Conservation (phyloP, 306 rosid genomes). For the Urtica urens region DNA sequence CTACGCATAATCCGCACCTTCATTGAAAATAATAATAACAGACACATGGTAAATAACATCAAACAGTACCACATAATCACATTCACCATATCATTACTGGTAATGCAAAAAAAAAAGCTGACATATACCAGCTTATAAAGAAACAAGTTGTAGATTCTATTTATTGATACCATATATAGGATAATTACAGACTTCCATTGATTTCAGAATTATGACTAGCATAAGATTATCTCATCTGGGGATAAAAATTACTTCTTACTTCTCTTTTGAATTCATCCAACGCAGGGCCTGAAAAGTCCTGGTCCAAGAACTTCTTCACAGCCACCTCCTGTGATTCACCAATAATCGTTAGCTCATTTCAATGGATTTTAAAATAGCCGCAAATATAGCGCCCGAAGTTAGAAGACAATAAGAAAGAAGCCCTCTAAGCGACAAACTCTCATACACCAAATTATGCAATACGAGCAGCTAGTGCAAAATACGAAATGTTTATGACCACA, state of each 20-base stretch:
- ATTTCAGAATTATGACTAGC: slow-evolving; percentile 1
- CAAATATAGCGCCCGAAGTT: neutral
- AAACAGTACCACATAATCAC: neutral
- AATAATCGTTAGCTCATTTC: slow-evolving; percentile 23
- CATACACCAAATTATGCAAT: neutral
- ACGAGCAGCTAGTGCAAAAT: no score
- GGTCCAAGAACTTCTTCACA: slow-evolving; percentile 96
- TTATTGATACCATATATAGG: no score
- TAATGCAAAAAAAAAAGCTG: no score
- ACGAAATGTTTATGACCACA: no score
- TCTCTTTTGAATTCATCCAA: slow-evolving; percentile 98
- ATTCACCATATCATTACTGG: no score
- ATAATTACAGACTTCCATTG: neutral
- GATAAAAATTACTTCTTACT: slow-evolving; percentile 43
- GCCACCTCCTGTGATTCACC: slow-evolving; percentile 83
- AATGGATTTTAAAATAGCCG: no score
- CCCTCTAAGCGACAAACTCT: neutral
- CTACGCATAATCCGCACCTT: slow-evolving; percentile 97
- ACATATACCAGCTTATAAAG: neutral
- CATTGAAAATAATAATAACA: slow-evolving; percentile 21
- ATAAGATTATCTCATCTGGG: slow-evolving; percentile 6
- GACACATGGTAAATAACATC: slow-evolving; percentile 7
- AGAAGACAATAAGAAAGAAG: neutral
- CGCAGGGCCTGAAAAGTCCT: slow-evolving; percentile 98
- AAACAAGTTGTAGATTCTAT: no score